Conservation (phyloP, 169 alveolate species). For the Condylostoma magnum region DNA sequence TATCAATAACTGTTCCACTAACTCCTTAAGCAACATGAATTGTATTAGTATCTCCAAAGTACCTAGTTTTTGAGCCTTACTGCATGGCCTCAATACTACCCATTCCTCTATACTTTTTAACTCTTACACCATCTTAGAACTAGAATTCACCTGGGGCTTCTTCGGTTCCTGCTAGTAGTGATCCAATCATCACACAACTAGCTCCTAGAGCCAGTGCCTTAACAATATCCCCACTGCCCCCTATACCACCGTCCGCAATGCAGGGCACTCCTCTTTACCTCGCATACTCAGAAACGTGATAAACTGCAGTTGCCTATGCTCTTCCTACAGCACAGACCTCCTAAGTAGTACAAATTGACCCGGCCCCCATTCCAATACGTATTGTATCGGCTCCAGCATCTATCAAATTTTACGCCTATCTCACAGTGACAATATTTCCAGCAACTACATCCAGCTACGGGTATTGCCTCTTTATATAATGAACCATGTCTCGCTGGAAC, state of each 20-base stretch:
- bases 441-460: constrained; percentile 87
- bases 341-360: constrained; percentile 95
- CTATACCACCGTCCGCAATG: constrained; percentile 95
- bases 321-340: constrained; percentile 88
- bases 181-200: constrained; percentile 90
- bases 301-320: constrained; percentile 92
- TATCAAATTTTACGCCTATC: constrained; percentile 83
- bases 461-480: constrained; percentile 75
- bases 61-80: constrained; percentile 49
- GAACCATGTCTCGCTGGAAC: constrained; percentile 85
- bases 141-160: constrained; percentile 94
- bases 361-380: constrained; percentile 94
- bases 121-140: constrained; percentile 81
- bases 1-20: constrained; percentile 35
- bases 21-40: constrained; percentile 25
- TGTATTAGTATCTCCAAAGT: constrained; percentile 28
- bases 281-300: constrained; percentile 87
- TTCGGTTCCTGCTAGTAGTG: constrained; percentile 91
- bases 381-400: constrained; percentile 89
- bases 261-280: constrained; percentile 76
- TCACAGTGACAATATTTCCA: constrained; percentile 93
- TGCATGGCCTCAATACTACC: constrained; percentile 85
- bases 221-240: constrained; percentile 91
- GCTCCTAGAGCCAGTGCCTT: constrained; percentile 94
- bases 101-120: constrained; percentile 89